A percentile compares a stretch with the other conserved stretches of the same genome.
Evolutionary conservation across 2,329 filamentous ascomycete species (phyloP).

Genomic region (Paecilomyces dactylethromorphus): DNA sequence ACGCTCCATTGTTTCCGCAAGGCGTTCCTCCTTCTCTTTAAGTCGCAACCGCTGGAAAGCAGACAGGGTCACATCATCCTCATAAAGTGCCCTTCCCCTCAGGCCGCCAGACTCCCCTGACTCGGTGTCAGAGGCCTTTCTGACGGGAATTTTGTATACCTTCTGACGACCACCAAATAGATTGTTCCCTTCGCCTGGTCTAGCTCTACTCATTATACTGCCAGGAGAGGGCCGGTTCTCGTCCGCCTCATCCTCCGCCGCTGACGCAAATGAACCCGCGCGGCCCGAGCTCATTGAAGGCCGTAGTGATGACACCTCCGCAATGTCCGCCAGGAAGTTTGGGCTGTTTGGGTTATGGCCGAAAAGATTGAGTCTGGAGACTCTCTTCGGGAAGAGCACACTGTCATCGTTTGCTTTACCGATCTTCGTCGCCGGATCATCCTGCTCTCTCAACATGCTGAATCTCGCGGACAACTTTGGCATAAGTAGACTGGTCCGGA

Average conservation of each 20-base stretch:
- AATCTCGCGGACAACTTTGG: slow-evolving; percentile 90
- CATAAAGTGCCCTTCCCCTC: slow-evolving; percentile 67
- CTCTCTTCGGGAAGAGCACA: slow-evolving; percentile 74
- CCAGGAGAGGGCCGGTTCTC: slow-evolving; percentile 54
- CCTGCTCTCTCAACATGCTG: slow-evolving; percentile 92
- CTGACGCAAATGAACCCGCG: slow-evolving; percentile 58
- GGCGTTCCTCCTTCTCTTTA: slow-evolving; percentile 44
- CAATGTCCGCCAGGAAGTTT: slow-evolving; percentile 69
- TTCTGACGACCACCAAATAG: slow-evolving; percentile 94
- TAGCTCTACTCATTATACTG: slow-evolving; percentile 76
- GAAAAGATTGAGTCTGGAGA: slow-evolving; percentile 70
- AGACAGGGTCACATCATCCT: slow-evolving; percentile 77
- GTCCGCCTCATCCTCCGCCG: slow-evolving; percentile 57
- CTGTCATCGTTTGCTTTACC: slow-evolving; percentile 96
- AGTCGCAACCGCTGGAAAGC: slow-evolving; percentile 71
- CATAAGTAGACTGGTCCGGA: slow-evolving; percentile 93
- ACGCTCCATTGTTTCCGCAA: slow-evolving; percentile 34
- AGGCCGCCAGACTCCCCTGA: slow-evolving; percentile 37
- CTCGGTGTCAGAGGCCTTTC: slow-evolving; percentile 25
- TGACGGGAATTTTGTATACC: slow-evolving; percentile 74
- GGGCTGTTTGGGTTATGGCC: slow-evolving; percentile 51
- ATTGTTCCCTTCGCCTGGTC: slow-evolving; percentile 83
- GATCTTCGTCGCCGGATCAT: slow-evolving; percentile 80
- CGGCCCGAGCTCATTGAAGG: slow-evolving; percentile 56
- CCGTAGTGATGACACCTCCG: slow-evolving; percentile 78